These are phyloP conservation scores for Verticillium tricorpus DNA, from an alignment of 2,329 filamentous ascomycete genomes.

Conservation along the genomic window DNA sequence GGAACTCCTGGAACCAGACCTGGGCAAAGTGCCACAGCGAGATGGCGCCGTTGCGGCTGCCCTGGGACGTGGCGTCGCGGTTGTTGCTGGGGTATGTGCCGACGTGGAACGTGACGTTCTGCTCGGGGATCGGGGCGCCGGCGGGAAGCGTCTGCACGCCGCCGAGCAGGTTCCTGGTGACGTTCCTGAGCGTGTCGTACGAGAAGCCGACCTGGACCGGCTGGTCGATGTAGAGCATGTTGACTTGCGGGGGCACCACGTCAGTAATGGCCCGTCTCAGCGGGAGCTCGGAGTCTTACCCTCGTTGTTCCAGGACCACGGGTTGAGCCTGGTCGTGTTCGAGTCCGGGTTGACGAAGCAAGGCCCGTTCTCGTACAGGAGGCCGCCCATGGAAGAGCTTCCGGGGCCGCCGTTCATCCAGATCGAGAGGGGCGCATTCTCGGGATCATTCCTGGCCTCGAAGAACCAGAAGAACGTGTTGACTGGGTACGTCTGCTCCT, in stretches of 20 bases:
- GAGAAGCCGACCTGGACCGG: constrained; percentile 16
- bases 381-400: constrained; percentile 46
- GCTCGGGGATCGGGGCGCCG: constrained; percentile 6
- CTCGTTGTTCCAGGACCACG: constrained; percentile 56
- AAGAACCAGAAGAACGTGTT: constrained; percentile 40
- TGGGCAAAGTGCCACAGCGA: constrained; percentile 19
- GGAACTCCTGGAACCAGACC: constrained; percentile 60
- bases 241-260: constrained; percentile 4
- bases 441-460: constrained; percentile 20
- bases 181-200: constrained; percentile 14
- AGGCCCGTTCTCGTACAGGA: constrained; percentile 47
- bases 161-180: constrained; percentile 12
- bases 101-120: constrained; percentile 19
- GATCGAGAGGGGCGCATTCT: constrained; percentile 38
- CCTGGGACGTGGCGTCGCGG: constrained; percentile 32
- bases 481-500: constrained; percentile 39
- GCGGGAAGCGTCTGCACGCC: constrained; percentile 7
- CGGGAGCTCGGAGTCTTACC: constrained; percentile 13
- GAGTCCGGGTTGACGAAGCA: constrained; percentile 48
- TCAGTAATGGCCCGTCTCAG: too few species aligned
- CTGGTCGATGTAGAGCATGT: constrained; percentile 18
- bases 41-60: constrained; percentile 35
- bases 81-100: constrained; percentile 27
- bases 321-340: constrained; percentile 44
- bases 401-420: constrained; percentile 60